Base-by-base conservation (phyloP, 2,329 filamentous ascomycete genomes). In the Hymenoscyphus fructigenus region DNA sequence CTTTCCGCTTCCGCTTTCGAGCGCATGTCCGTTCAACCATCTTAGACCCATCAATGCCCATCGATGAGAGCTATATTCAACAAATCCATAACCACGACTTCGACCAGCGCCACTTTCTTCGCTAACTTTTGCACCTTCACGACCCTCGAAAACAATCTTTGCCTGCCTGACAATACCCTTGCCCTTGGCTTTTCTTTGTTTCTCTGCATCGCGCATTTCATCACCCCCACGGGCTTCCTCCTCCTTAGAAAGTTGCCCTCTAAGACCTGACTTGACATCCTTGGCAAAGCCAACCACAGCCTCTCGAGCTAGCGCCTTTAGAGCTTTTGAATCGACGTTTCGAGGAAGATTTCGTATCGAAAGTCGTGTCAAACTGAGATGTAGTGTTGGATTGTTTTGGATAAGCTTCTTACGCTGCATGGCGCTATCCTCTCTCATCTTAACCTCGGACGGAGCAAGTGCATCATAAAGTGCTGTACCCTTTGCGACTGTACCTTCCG, bases 261-360 rank as follows among this genome's bases (percentile, higher is more conserved):
- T 89, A 41, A 83, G 84, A 15, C 91, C 92, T 32, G 83, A 84
- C 76, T 93, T 96, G 69, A 94, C 92, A 73, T 99, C 95, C 67
- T 84, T 90, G 50, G 95, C 93, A 74, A 99, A 99, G 0, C 92
- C 93, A 59, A 98, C 95, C 14, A 97, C 87, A n/a, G 92, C 95
- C 76, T 95, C 87, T 69, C 95, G 88, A 12, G 95, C 95, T 57
- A 99, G 85, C 53, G 91, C 89, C 77, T 99, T 99, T 60, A 99
- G 84, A 62, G 92, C 91, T 78, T 96, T 98, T 28, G 91, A 91
- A 28, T 85, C 89, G 68, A 97, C 83, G 74, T 89, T 88, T 68
- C 91, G 88, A 2, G 95, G 95, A 5, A 99, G 84, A 75, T 99
- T 99, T 71, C 95, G 91, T 63, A 99, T 82, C 1, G 94, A 94